Evolutionary conservation across 1,284 basidiomycete species (phyloP).

Genomic region (Ceratobasidium sp.): DNA sequence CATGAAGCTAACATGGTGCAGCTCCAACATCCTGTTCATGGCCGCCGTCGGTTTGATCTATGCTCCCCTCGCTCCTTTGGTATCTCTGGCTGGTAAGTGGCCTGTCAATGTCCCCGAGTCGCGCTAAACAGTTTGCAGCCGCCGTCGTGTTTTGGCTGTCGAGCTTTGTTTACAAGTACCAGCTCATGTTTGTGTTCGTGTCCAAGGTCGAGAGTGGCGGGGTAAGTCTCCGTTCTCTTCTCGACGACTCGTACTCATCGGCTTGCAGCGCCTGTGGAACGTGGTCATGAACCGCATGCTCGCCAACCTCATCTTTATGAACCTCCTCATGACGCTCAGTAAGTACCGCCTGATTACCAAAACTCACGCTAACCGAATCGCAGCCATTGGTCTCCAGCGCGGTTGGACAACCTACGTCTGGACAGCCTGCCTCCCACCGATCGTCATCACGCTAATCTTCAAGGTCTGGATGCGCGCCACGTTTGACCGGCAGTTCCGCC

Average conservation of each 20-base stretch:
- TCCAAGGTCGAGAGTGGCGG: conserved; percentile 91
- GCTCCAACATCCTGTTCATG: conserved; percentile 67
- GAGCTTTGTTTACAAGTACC: conserved; percentile 75
- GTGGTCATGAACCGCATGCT: conserved; percentile 86
- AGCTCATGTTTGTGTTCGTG: conserved; percentile 90
- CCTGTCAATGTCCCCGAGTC: not conserved
- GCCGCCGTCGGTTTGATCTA: conserved; percentile 86
- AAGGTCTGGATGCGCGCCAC: conserved; percentile 78
- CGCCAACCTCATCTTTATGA: conserved; percentile 78
- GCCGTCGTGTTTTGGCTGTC: conserved; percentile 79
- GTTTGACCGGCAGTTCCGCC: conserved; percentile 76
- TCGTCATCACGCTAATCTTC: conserved; percentile 77
- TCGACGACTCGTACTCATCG: conserved; percentile 26
- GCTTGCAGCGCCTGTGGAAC: conserved; percentile 83
- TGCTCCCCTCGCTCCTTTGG: conserved; percentile 88
- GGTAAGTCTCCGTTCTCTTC: conserved; percentile 56
- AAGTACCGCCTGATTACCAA: conserved; percentile 49
- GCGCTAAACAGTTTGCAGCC: conserved; percentile 56
- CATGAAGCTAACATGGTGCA: not conserved
- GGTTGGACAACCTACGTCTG: conserved; percentile 74
- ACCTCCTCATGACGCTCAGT: conserved; percentile 86
- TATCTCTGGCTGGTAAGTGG: conserved; percentile 53
- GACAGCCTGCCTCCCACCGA: conserved; percentile 75
- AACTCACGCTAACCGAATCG: not conserved
- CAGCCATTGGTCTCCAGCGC: conserved; percentile 86